Evolutionary conservation across 495 filamentous ascomycete genomes (phyloP).

Genomic region (Penicillium antarcticum): DNA sequence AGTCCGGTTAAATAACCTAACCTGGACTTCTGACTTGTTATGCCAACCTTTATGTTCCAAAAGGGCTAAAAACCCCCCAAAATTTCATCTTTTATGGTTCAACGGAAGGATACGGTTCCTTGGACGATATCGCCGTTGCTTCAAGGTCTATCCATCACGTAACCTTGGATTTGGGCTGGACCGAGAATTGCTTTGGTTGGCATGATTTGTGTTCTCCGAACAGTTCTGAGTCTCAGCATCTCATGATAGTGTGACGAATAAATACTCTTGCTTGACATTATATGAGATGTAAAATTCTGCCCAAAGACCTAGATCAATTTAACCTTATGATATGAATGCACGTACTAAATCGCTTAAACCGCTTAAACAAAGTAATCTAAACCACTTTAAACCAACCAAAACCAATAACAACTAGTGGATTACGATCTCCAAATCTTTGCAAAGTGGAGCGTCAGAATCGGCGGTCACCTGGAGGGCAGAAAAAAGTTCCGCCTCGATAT

Average conservation of each 20-base stretch:
- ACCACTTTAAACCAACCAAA: background rate
- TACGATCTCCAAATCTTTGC: background rate
- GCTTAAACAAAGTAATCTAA: too few species aligned
- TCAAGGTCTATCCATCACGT: slow-evolving; percentile 23
- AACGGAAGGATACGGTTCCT: slow-evolving; percentile 30
- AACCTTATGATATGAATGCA: too few species aligned
- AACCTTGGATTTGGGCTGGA: slow-evolving; percentile 41
- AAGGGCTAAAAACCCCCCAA: slow-evolving; percentile 22
- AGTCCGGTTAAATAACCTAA: slow-evolving; percentile 29
- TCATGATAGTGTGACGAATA: slow-evolving; percentile 49
- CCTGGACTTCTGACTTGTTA: slow-evolving; percentile 27
- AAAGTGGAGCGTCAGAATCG: slow-evolving; percentile 8
- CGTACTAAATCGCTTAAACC: too few species aligned
- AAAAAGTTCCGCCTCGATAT: slow-evolving; percentile 10
- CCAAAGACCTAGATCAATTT: too few species aligned
- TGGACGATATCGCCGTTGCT: slow-evolving; percentile 24
- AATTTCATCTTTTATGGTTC: slow-evolving; percentile 30
- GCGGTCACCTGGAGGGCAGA: slow-evolving; percentile 15
- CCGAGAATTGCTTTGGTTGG: slow-evolving; percentile 41
- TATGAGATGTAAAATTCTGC: background rate
- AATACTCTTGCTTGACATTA: slow-evolving; percentile 16
- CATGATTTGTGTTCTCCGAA: slow-evolving; percentile 38
- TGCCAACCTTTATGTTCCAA: slow-evolving; percentile 34
- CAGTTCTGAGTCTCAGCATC: slow-evolving; percentile 39
- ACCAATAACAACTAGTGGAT: background rate